phyloP scores from a whole-genome alignment of 805 yeast species.

The Metschnikowia lachancei region DNA sequence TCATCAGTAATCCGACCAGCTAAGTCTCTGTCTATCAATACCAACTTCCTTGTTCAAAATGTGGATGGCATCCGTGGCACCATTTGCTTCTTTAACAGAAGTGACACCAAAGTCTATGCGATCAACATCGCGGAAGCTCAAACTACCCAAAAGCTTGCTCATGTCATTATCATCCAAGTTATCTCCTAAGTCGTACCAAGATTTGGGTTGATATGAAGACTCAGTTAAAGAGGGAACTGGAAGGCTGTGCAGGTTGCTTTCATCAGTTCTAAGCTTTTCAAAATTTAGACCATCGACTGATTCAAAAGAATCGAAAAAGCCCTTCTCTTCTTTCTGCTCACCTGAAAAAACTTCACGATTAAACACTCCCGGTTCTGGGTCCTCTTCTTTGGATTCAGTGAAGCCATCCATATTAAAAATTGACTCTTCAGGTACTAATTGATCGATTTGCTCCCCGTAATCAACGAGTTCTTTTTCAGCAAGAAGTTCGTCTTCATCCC shows the following conservation, averaged over 20 bases:
- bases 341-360: neutral
- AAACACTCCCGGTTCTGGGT: neutral
- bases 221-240: conserved; percentile 33
- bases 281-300: neutral
- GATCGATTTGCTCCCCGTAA: conserved; percentile 3
- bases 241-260: conserved; percentile 5
- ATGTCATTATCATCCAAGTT: conserved; percentile 33
- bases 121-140: conserved; percentile 14
- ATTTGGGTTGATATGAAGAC: conserved; percentile 26
- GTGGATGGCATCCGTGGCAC: conserved; percentile 4
- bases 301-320: neutral
- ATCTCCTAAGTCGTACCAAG: conserved; percentile 28
- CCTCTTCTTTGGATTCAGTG: conserved; percentile 1
- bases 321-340: neutral
- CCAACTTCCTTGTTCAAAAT: conserved; percentile 16
- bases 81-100: neutral
- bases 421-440: conserved; percentile 10
- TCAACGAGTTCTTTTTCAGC: conserved; percentile 4
- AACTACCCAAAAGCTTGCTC: conserved; percentile 16
- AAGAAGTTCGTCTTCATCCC: conserved; percentile 39
- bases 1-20: conserved; percentile 14
- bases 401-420: conserved; percentile 19
- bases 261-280: neutral
- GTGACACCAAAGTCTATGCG: conserved; percentile 1
- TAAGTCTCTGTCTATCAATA: conserved; percentile 8